These are phyloP conservation scores for Apiospora kogelbergensis DNA, from an alignment of 2,329 filamentous ascomycete species.

Conservation along the genomic window DNA sequence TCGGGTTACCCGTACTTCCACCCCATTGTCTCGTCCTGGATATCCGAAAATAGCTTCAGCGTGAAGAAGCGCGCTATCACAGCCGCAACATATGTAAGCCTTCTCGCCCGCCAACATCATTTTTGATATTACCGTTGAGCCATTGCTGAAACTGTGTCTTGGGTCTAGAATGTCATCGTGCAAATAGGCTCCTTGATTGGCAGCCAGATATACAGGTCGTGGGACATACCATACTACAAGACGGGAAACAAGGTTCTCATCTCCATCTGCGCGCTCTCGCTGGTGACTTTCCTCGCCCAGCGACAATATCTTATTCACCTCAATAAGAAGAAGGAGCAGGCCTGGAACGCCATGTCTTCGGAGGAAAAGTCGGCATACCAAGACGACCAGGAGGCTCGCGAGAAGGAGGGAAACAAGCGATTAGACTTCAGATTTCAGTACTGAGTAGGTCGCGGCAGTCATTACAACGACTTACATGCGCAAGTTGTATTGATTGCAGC, in stretches of 20 bases:
- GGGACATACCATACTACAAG: constrained; percentile 57
- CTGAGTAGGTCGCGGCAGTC: background rate
- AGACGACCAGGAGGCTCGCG: constrained; percentile 40
- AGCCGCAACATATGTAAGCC: constrained; percentile 40
- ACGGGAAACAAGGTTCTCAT: constrained; percentile 58
- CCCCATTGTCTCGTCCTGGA: constrained; percentile 52
- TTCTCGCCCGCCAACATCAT: background rate
- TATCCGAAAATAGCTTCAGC: constrained; percentile 49
- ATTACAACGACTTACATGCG: background rate
- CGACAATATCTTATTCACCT: constrained; percentile 42
- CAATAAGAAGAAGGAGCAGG: constrained; percentile 48
- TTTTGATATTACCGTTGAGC: too few species aligned
- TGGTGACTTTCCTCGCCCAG: constrained; percentile 50
- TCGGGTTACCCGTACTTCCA: constrained; percentile 60
- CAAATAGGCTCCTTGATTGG: constrained; percentile 44
- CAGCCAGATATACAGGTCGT: constrained; percentile 48
- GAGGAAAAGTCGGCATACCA: constrained; percentile 48
- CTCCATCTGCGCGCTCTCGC: constrained; percentile 47
- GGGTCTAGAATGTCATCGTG: constrained; percentile 40
- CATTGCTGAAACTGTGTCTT: background rate
- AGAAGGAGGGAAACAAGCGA: constrained; percentile 49
- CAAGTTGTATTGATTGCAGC: background rate
- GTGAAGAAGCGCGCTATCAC: constrained; percentile 50
- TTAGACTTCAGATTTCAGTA: constrained; percentile 49
- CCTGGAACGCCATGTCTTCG: constrained; percentile 45